Base-by-base conservation (phyloP, 1,284 basidiomycete species). In the Uromyces viciae-fabae region DNA sequence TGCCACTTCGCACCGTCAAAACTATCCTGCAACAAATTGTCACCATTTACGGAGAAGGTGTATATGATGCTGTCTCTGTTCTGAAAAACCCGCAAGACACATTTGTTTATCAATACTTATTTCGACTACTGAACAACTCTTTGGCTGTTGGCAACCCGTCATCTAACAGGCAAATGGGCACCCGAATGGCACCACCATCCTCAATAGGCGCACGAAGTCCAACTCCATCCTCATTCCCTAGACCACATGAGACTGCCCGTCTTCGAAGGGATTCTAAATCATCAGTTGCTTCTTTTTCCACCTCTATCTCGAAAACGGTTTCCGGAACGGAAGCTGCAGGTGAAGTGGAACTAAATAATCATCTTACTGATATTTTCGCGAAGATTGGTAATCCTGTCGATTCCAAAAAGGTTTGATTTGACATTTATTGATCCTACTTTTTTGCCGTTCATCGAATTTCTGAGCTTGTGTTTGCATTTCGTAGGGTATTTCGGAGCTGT, bases 1-100 rank as follows among this genome's bases (percentile, higher is more conserved):
- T 99, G 93, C 97, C 97, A 1, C 87, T 99, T 83, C 90, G 96
- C 81, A 99, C 97, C 0, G 93, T 98, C 86, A 99, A 99, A 88
- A 95, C 96, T 38, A 94, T 98, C 83, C 93, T 98, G 52, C 95
- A 98, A 87, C 94, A 96, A 85, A 90, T 97, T 81, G 93, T 97
- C 83, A 83, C 85, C 56, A 86, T 87, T 58, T 88, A 87, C 76
- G 88, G 87, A 46, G 85, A 85, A 14, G 84, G 84, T 1, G 86
- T 88, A 28, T 87, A 87, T 78, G 87, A 87, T 33, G 85, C 87
- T 25, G 86, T 88, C 38, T 82, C 83, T 15, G 83, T 85, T 64
- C 82, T 85, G 58, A 84, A 84, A 36, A 82, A 82, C n/a, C 82
- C 85, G 0, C 85, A 86, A 56, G 83, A 83, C 66, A 84, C 84